Conservation (phyloP, 2,329 filamentous ascomycete species). For the Didymella keratinophila region DNA sequence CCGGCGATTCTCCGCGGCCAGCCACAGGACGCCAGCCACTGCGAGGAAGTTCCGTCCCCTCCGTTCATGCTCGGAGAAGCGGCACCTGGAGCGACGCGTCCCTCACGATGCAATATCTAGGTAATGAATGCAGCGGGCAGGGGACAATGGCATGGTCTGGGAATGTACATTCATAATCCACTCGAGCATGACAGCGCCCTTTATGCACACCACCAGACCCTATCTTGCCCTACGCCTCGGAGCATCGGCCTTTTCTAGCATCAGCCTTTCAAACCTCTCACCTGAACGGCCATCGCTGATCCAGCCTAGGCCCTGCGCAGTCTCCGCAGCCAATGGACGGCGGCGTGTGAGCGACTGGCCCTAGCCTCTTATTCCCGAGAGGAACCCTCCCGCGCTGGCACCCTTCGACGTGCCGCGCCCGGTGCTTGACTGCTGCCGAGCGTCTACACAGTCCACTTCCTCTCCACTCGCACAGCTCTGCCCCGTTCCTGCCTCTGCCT, state of each 20-base stretch:
- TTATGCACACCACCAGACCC: background rate
- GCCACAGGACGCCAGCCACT: slow-evolving; percentile 6
- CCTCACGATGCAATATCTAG: background rate
- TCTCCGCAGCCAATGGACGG: slow-evolving; percentile 26
- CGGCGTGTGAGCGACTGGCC: background rate
- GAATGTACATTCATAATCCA: background rate
- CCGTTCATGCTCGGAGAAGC: background rate
- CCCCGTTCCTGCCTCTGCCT: slow-evolving; percentile 17
- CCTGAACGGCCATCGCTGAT: slow-evolving; percentile 6
- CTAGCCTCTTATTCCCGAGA: background rate
- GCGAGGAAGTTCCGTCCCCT: background rate
- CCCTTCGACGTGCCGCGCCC: slow-evolving; percentile 4
- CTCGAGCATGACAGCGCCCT: background rate
- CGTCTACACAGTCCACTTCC: slow-evolving; percentile 10
- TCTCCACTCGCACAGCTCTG: slow-evolving; percentile 8
- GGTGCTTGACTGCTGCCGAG: slow-evolving; percentile 19
- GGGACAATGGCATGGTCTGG: background rate
- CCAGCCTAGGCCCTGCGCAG: slow-evolving; percentile 17
- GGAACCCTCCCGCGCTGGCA: slow-evolving; percentile 8
- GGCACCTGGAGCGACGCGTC: background rate
- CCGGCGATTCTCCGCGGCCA: slow-evolving; percentile 1
- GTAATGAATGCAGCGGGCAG: background rate
- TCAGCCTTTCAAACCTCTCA: background rate
- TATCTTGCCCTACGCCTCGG: slow-evolving; percentile 5
- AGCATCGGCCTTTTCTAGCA: slow-evolving; percentile 10